Conservation (phyloP, 768 basidiomycete genomes). For the Lactifluus echinatus region DNA sequence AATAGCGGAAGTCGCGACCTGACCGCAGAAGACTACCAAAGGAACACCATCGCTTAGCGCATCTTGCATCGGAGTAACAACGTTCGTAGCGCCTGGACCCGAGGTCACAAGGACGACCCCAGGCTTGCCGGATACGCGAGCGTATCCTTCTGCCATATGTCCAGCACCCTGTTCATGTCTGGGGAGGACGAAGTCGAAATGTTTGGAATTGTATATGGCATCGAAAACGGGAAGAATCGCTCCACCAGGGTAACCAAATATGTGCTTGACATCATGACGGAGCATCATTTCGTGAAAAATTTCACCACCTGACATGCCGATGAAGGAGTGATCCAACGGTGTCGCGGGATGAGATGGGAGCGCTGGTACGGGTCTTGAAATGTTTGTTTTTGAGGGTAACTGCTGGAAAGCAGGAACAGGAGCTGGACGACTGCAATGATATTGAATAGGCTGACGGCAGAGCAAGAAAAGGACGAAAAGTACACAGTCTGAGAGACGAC, state of each 20-base stretch:
- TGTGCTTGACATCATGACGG: constrained; percentile 88
- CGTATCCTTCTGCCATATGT: constrained; percentile 99
- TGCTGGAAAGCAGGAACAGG: constrained; percentile 51
- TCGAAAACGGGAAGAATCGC: constrained; percentile 99
- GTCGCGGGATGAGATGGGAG: constrained; percentile 34
- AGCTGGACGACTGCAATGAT: constrained; percentile 44
- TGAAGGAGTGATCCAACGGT: constrained; percentile 72
- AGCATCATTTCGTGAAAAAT: constrained; percentile 99
- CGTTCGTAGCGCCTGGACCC: constrained; percentile 96
- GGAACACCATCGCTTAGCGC: constrained; percentile 92
- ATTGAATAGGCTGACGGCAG: background rate
- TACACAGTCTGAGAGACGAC: constrained; percentile 56
- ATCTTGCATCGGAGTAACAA: constrained; percentile 97
- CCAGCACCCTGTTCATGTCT: constrained; percentile 98
- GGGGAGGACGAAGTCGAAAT: constrained; percentile 93
- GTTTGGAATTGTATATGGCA: constrained; percentile 92
- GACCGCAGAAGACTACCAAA: constrained; percentile 90
- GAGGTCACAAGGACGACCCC: constrained; percentile 98
- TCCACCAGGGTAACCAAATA: constrained; percentile 97
- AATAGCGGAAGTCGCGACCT: constrained; percentile 98
- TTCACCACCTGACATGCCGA: constrained; percentile 91
- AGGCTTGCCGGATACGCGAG: constrained; percentile 93
- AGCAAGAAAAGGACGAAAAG: constrained; percentile 21
- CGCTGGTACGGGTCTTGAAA: constrained; percentile 30
- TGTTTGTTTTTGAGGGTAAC: constrained; percentile 35